Base-by-base conservation (phyloP, 495 filamentous ascomycete genomes). In the Haplographium delicatum region DNA sequence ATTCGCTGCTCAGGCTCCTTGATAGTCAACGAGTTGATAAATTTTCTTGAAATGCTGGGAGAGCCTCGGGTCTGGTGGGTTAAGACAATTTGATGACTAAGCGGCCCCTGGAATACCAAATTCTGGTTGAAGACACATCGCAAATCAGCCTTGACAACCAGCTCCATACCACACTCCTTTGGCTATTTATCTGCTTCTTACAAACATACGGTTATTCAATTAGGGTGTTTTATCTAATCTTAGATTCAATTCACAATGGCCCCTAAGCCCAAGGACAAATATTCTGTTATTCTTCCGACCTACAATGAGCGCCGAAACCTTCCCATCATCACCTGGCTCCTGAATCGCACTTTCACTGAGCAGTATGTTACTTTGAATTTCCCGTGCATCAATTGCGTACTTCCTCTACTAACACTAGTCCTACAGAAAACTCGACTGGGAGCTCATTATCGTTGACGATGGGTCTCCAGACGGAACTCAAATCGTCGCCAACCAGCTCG, bases 301-400 rank as follows among this genome's bases (percentile, higher is more conserved):
- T 98, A 95, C 78, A 97, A 98, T 62, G 94, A 98, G 76, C 88
- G 93, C 65, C 82, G 80, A 58, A 98, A 98, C 75, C 81, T 98
- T 61, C 93, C 94, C 62, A 89, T 96, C 62, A 89, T 97, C 67
- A 81, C 81, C 65, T 96, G 88, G 88, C 80, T 97, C 58, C 81
- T 98, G 54, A 85, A 91, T 68, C 81, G 79, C 65, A 95, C 84
- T 51, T 96, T 98, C 71, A 86, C 81, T 35, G 82, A 95, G 64
- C 77, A 91, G 85, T 89, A 67, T 31, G 72, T 50, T 23, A 20
- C 19, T 7, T 28, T 34, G n/a, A 0, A 16, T 9, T 30, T 25
- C 44, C 20, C 24, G 24, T 19, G 25, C 11, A 16, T 44, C 44
- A 37, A n/a, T n/a, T n/a, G n/a, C n/a, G n/a, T n/a, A n/a, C n/a